A percentile compares a stretch with the other conserved stretches of the same genome.
Evolutionary conservation across 164 flowering plant species (phyloP).

Genomic region (Paratinospora sagittata): DNA sequence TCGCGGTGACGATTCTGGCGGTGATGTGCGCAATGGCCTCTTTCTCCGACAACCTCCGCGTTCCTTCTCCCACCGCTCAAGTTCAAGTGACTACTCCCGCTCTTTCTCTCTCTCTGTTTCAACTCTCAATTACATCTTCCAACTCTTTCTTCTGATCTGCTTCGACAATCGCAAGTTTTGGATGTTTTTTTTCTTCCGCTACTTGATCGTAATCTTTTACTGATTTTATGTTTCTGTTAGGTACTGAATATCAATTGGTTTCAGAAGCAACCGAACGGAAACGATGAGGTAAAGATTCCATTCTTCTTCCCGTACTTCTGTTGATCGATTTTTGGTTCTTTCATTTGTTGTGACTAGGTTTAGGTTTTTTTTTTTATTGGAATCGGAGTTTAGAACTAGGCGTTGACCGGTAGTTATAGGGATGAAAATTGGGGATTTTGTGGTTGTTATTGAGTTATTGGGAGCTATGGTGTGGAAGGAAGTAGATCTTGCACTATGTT

Average conservation of each 20-base stretch:
- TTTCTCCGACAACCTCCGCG: constrained; percentile 67
- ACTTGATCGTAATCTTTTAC: background rate
- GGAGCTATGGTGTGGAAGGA: background rate
- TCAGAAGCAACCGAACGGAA: constrained; percentile 73
- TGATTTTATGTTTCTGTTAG: constrained; percentile 25
- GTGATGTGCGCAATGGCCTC: constrained; percentile 76
- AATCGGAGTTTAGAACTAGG: too few species aligned
- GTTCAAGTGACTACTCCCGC: constrained; percentile 40
- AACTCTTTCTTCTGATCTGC: background rate
- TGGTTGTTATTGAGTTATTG: background rate
- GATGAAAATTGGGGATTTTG: background rate
- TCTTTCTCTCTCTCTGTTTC: too few species aligned
- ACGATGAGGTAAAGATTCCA: constrained; percentile 60
- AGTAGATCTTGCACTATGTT: too few species aligned
- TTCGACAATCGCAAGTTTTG: constrained; percentile 3
- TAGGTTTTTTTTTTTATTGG: too few species aligned
- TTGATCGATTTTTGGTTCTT: too few species aligned
- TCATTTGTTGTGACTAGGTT: too few species aligned
- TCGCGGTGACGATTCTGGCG: constrained; percentile 70
- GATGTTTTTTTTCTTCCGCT: background rate
- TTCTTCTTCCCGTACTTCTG: background rate
- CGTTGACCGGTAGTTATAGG: too few species aligned
- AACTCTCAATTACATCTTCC: too few species aligned
- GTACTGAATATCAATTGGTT: constrained; percentile 78
- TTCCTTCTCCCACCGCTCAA: constrained; percentile 57